Percentiles rank a stretch among this genome's conserved stretches.
Conservation (phyloP, 2,329 filamentous ascomycete genomes). For the Alternaria solani region DNA sequence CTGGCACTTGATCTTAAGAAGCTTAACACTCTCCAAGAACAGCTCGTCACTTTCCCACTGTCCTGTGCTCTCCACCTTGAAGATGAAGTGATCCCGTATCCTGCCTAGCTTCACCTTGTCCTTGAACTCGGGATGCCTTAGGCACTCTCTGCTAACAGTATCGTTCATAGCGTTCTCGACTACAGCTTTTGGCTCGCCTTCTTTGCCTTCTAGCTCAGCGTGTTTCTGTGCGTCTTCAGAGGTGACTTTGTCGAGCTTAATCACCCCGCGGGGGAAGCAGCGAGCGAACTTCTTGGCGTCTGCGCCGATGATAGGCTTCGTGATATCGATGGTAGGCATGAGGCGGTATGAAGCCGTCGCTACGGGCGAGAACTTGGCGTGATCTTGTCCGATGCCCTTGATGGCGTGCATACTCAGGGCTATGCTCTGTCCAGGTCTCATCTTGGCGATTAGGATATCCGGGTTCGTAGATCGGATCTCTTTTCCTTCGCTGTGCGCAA, state of each 20-base stretch:
- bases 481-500: constrained; percentile 57
- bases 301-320: constrained; percentile 79
- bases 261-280: constrained; percentile 91
- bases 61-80: constrained; percentile 90
- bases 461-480: constrained; percentile 82
- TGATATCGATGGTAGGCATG: constrained; percentile 85
- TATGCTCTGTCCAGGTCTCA: constrained; percentile 89
- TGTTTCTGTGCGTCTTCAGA: constrained; percentile 67
- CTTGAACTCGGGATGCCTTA: constrained; percentile 92
- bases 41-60: constrained; percentile 94
- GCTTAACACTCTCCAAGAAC: constrained; percentile 86
- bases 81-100: constrained; percentile 95
- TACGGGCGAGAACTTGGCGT: constrained; percentile 96
- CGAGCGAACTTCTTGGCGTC: constrained; percentile 89
- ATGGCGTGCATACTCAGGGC: constrained; percentile 90
- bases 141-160: constrained; percentile 90
- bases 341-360: constrained; percentile 93
- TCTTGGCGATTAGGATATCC: constrained; percentile 91
- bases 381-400: constrained; percentile 92
- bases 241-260: constrained; percentile 78
- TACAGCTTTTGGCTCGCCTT: constrained; percentile 85
- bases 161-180: constrained; percentile 90
- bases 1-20: constrained; percentile 85
- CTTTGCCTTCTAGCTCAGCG: constrained; percentile 74
- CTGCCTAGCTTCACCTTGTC: constrained; percentile 94